Evolutionary conservation across 2,329 filamentous ascomycete species (phyloP), one percentile per base, ranked within the genome.

Genomic region (Xylariomycetidae sp.): DNA sequence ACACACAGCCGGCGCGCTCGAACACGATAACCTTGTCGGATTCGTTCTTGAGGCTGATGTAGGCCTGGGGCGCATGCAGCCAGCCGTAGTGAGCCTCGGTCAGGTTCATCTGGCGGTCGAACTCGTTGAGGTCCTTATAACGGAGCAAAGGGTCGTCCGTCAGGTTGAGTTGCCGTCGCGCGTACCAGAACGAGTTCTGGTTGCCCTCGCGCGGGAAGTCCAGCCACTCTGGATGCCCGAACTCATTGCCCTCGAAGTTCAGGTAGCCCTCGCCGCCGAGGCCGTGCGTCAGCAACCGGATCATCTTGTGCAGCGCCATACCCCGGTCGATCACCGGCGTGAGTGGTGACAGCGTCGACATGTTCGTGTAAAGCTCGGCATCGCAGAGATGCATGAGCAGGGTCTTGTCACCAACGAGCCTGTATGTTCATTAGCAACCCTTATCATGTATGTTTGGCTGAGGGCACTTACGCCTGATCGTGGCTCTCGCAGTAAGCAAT

Each of bases 161-260:
- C 12, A 98, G 75, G 61, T 98, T 96, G 47, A 95, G 79, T 59
- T 95, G 90, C 38, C 92, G 83, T 15, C 92, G 79, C 3, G 89
- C 89, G 56, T 95, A 95, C 79, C 86, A 90, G 70, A 89, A 95
- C 28, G 85, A 92, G 63, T 95, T 94, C 53, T 80, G 67, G 64
- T 95, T 95, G 38, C 92, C 92, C 52, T 82, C 87, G 32, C 92
- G 85, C 4, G 92, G 92, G 62, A 98, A 98, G 60, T 98, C 92
- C 24, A 98, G 83, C 92, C 92, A 98, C 62, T 98, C 92, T 0
- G 92, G 92, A 57, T 98, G 92, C 1, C 92, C 92, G 54, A 98
- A 98, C 61, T 98, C 92, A 61, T 98, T 98, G 40, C 92, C 92
- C 64, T 95, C 89, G 50, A 98, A 98, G 67, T 96, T 98, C 33